A percentile compares a stretch with the other conserved stretches of the same genome.
Evolutionary conservation across 2,329 filamentous ascomycete species (phyloP).

Genomic region (Metarhizium album): DNA sequence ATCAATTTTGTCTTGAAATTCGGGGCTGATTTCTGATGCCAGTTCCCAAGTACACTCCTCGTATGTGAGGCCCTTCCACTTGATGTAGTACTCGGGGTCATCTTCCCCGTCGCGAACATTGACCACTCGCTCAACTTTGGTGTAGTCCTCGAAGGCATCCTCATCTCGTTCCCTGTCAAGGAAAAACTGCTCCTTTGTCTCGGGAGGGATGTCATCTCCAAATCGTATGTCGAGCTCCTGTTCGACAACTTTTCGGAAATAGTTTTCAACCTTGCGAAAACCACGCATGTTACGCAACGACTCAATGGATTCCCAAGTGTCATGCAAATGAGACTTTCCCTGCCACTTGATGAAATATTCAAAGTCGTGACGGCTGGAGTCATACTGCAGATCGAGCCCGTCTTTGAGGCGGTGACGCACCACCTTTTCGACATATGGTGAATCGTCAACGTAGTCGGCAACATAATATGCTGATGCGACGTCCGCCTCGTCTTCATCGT

Average conservation of each 20-base stretch:
- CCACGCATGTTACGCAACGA: slow-evolving; percentile 68
- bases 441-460: slow-evolving; percentile 61
- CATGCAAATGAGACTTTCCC: slow-evolving; percentile 86
- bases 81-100: slow-evolving; percentile 81
- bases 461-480: slow-evolving; percentile 54
- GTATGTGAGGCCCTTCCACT: slow-evolving; percentile 93
- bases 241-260: slow-evolving; percentile 73
- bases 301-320: slow-evolving; percentile 83
- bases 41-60: slow-evolving; percentile 92
- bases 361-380: slow-evolving; percentile 61
- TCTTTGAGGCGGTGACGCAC: slow-evolving; percentile 76
- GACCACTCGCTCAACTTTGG: slow-evolving; percentile 87
- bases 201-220: slow-evolving; percentile 65
- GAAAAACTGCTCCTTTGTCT: slow-evolving; percentile 87
- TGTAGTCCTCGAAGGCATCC: slow-evolving; percentile 81
- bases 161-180: slow-evolving; percentile 88
- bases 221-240: slow-evolving; percentile 69
- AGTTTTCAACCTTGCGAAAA: slow-evolving; percentile 86
- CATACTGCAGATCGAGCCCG: slow-evolving; percentile 46
- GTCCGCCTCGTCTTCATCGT: slow-evolving; percentile 51
- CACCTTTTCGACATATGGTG: slow-evolving; percentile 81
- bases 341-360: slow-evolving; percentile 97
- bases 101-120: slow-evolving; percentile 70
- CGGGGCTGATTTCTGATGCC: slow-evolving; percentile 60
- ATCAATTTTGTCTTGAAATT: slow-evolving; percentile 84